These are phyloP conservation scores for Solanum tacnaense DNA, from an alignment of 257 asterid genomes.

Conservation along the genomic window DNA sequence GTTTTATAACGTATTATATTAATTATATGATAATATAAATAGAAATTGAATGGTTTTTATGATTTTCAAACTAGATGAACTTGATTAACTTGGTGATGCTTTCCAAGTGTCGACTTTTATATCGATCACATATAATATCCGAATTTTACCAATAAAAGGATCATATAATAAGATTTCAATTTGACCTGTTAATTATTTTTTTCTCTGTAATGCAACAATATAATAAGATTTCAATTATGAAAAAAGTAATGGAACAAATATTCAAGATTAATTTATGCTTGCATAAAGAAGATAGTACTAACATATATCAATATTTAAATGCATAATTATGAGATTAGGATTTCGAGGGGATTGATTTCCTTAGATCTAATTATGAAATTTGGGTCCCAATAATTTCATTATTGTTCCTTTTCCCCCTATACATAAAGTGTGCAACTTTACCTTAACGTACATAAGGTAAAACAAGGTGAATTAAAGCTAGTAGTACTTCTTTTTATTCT, in stretches of 20 bases:
- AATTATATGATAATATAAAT: neutral
- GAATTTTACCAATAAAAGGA: neutral
- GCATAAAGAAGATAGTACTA: neutral
- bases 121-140: neutral
- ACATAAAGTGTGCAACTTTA: constrained; percentile 28
- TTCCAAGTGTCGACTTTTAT: neutral
- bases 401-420: neutral
- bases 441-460: constrained; percentile 12
- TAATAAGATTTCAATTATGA: neutral
- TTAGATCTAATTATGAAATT: neutral
- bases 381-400: neutral
- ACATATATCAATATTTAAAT: neutral
- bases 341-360: neutral
- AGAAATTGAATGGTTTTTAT: neutral
- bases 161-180: neutral
- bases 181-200: neutral
- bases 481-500: neutral
- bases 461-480: neutral
- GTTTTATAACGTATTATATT: neutral
- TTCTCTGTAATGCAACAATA: neutral
- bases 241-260: neutral
- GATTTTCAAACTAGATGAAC: neutral
- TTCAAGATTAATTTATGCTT: neutral
- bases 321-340: constrained; percentile 1
- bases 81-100: neutral